Percentiles rank a stretch among this genome's conserved stretches.
Conservation (phyloP, 1,139 yeast species). For the Candida tropicalis region DNA sequence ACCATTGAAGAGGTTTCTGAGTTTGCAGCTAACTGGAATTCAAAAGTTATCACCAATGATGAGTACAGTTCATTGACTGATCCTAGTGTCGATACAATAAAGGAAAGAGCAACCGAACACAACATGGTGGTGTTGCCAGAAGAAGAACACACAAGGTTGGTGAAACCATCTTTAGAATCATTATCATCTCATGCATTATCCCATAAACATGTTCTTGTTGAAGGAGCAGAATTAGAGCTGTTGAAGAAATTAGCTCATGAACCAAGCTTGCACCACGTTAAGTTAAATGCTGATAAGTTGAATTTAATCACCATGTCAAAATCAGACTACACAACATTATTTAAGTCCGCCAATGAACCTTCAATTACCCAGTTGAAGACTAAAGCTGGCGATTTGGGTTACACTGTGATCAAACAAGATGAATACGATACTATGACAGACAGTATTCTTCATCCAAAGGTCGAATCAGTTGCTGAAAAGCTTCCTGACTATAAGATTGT, state of each 20-base stretch:
- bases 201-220: constrained; percentile 15
- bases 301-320: constrained; percentile 38
- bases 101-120: constrained; percentile 19
- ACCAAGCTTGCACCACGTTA: constrained; percentile 37
- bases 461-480: constrained; percentile 22
- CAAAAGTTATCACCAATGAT: constrained; percentile 19
- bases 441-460: constrained; percentile 23
- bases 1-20: constrained; percentile 9
- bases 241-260: constrained; percentile 29
- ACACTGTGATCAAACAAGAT: constrained; percentile 27
- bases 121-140: constrained; percentile 19
- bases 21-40: constrained; percentile 18
- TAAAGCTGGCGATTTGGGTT: constrained; percentile 22
- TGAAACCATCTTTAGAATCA: constrained; percentile 29
- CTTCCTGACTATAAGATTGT: constrained; percentile 19
- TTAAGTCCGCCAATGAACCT: constrained; percentile 39
- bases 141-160: constrained; percentile 18
- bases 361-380: constrained; percentile 26
- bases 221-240: constrained; percentile 19
- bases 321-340: constrained; percentile 39
- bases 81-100: constrained; percentile 25
- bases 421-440: constrained; percentile 18
- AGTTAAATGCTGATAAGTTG: constrained; percentile 37
- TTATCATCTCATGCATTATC: constrained; percentile 20
- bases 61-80: constrained; percentile 20